phyloP scores from a whole-genome alignment of 805 yeast genomes.

The Ogataea corticis region DNA sequence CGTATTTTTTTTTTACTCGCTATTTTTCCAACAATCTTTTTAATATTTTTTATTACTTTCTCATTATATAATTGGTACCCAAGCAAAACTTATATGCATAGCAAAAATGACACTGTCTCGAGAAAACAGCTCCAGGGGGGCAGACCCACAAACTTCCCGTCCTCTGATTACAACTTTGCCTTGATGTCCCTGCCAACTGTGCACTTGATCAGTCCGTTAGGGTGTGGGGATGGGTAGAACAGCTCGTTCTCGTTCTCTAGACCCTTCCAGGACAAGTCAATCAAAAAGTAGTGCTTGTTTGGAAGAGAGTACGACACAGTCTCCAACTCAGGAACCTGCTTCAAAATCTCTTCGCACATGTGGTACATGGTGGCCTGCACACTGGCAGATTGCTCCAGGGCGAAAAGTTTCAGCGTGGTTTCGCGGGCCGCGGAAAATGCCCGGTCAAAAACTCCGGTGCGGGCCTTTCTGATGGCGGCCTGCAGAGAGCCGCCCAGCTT shows the following conservation, averaged over 20 bases:
- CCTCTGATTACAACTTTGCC: slow-evolving; percentile 46
- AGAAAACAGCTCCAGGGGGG: slow-evolving; percentile 1
- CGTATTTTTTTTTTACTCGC: no score
- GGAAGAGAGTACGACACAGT: slow-evolving; percentile 78
- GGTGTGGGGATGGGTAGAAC: slow-evolving; percentile 88
- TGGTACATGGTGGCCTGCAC: slow-evolving; percentile 97
- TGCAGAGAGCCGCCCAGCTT: slow-evolving; percentile 51
- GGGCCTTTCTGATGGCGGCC: slow-evolving; percentile 51
- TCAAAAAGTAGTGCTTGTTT: slow-evolving; percentile 86
- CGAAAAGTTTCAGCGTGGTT: slow-evolving; percentile 75
- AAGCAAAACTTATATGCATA: neutral
- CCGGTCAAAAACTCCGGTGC: slow-evolving; percentile 62
- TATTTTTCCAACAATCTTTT: neutral
- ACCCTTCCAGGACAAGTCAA: slow-evolving; percentile 84
- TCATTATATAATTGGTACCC: neutral
- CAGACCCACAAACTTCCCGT: no score
- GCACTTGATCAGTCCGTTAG: slow-evolving; percentile 88
- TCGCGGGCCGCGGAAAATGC: slow-evolving; percentile 63
- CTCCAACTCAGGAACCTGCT: slow-evolving; percentile 53
- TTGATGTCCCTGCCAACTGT: slow-evolving; percentile 72
- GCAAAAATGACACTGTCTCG: slow-evolving; percentile 2
- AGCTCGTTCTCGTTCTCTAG: slow-evolving; percentile 76
- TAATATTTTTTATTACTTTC: no score
- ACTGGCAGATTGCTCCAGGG: slow-evolving; percentile 85
- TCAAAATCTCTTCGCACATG: slow-evolving; percentile 77